Conservation (phyloP, 1,139 yeast genomes). For the Trichomonascaceae sp. region DNA sequence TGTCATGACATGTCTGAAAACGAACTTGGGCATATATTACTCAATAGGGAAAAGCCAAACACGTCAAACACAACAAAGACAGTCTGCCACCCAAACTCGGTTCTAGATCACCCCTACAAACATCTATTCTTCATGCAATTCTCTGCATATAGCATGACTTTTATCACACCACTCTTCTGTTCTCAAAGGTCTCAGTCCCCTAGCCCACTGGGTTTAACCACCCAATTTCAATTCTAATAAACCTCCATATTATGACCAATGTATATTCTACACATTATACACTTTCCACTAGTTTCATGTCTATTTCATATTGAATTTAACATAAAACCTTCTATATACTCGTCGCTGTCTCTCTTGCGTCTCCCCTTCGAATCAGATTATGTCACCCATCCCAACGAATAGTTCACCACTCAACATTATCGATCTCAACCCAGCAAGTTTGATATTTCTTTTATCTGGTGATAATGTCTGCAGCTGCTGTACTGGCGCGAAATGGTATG, state of each 20-base stretch:
- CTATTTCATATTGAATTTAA: not conserved
- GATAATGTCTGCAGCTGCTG: constrained; percentile 21
- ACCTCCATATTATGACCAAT: not conserved
- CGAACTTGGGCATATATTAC: not conserved
- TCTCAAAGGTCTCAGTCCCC: not conserved
- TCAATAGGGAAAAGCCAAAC: not conserved
- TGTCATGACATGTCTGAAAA: not conserved
- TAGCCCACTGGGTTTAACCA: not conserved
- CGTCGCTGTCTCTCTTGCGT: not conserved
- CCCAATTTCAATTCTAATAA: not conserved
- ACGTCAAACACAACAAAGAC: not conserved
- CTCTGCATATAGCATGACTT: not conserved
- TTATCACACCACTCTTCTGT: not conserved
- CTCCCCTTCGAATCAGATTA: not conserved
- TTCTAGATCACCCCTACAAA: not conserved
- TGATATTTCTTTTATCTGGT: not conserved
- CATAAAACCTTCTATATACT: not conserved
- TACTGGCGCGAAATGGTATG: constrained; percentile 17
- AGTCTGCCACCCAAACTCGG: not conserved
- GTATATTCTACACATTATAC: not conserved
- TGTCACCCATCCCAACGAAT: constrained; percentile 7
- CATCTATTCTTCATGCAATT: not conserved
- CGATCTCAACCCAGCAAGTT: not conserved
- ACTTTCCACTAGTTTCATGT: not conserved
- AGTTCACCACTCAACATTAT: constrained; percentile 4